Conservation (phyloP, 768 basidiomycete genomes). For the Lactarius sanguifluus region DNA sequence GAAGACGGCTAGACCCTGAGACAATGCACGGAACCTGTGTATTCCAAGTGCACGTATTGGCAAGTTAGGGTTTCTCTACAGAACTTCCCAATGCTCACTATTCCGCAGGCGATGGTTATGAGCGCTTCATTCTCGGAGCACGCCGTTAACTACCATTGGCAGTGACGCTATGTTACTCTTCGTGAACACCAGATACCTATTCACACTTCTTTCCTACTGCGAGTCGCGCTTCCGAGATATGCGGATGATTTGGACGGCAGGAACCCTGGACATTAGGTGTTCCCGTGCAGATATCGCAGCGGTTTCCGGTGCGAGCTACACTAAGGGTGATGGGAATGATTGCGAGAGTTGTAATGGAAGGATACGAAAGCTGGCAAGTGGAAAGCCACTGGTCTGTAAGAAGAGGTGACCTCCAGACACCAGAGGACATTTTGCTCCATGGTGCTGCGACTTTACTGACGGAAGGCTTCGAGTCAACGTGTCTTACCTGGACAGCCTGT, state of each 20-base stretch:
- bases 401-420: not conserved
- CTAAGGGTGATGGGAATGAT: not conserved
- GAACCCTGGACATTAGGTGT: not conserved
- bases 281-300: not conserved
- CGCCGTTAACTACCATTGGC: not conserved
- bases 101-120: not conserved
- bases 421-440: not conserved
- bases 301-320: not conserved
- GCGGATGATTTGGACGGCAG: not conserved
- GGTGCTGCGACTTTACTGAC: not conserved
- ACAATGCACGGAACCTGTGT: not conserved
- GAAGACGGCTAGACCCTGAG: not conserved
- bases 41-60: not conserved
- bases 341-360: not conserved
- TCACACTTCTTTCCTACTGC: not conserved
- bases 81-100: not conserved
- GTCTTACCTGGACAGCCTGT: not conserved
- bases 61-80: not conserved
- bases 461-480: not conserved
- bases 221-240: not conserved
- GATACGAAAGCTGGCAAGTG: not conserved
- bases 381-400: not conserved
- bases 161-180: not conserved
- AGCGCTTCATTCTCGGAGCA: not conserved
- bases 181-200: not conserved